Conservation (phyloP, 1,139 yeast species). For the Candida sojae region DNA sequence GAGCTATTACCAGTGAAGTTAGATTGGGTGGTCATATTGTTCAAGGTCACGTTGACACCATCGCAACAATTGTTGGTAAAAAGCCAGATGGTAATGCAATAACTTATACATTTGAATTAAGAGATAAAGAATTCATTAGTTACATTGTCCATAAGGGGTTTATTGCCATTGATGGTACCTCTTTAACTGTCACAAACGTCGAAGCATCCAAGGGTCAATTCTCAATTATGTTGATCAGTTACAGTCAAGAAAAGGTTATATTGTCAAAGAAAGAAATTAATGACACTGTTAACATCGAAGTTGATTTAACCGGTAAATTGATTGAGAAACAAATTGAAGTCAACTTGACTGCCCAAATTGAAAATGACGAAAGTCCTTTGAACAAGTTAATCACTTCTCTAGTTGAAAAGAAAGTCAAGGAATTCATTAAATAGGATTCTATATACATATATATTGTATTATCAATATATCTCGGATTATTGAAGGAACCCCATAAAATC, state of each 20-base stretch:
- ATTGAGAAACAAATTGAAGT: conserved; percentile 80
- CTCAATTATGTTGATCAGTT: conserved; percentile 87
- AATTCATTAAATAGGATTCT: conserved; percentile 8
- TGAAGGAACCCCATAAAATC: too few species aligned
- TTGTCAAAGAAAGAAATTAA: conserved; percentile 67
- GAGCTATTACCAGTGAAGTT: conserved; percentile 82
- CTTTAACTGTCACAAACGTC: conserved; percentile 85
- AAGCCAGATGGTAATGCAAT: conserved; percentile 77
- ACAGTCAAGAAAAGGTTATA: conserved; percentile 83
- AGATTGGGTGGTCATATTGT: conserved; percentile 97
- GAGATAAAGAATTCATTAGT: conserved; percentile 63
- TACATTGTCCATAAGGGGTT: conserved; percentile 94
- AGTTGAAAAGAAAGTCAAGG: conserved; percentile 50
- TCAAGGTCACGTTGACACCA: conserved; percentile 95
- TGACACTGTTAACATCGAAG: conserved; percentile 82
- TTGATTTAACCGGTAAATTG: conserved; percentile 89
- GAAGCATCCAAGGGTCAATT: conserved; percentile 59
- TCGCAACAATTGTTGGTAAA: conserved; percentile 62
- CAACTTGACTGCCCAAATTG: conserved; percentile 56
- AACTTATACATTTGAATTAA: conserved; percentile 69
- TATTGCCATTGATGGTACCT: conserved; percentile 88
- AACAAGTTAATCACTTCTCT: conserved; percentile 47
- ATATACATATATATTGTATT: not conserved
- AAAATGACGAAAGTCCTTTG: conserved; percentile 40
- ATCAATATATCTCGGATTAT: not conserved